Conservation (phyloP, 1,284 basidiomycete genomes). For the Gymnopus androsaceus region DNA sequence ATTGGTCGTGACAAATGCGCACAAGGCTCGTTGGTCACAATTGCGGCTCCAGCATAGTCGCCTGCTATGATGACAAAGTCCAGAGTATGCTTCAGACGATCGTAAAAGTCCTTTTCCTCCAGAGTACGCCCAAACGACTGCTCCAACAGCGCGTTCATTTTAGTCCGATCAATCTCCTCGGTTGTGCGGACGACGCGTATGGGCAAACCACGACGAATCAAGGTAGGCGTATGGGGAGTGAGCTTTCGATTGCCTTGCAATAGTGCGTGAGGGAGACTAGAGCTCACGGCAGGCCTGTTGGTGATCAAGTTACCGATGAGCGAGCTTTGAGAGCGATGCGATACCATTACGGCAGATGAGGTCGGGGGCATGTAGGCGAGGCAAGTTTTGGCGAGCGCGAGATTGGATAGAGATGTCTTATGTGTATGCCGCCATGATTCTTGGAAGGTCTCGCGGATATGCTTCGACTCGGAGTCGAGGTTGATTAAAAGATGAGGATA, state of each 20-base stretch:
- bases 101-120: constrained; percentile 77
- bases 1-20: constrained; percentile 52
- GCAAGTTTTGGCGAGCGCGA: constrained; percentile 87
- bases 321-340: constrained; percentile 93
- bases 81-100: constrained; percentile 71
- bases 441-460: constrained; percentile 88
- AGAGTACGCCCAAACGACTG: constrained; percentile 82
- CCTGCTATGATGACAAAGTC: constrained; percentile 96
- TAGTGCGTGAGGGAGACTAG: constrained; percentile 91
- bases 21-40: constrained; percentile 84
- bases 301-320: constrained; percentile 98
- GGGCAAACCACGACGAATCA: constrained; percentile 87
- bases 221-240: constrained; percentile 89
- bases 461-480: constrained; percentile 83
- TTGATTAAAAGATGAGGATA: constrained; percentile 97
- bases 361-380: constrained; percentile 91
- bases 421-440: constrained; percentile 77
- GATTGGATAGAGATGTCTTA: constrained; percentile 86
- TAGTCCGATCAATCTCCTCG: constrained; percentile 70
- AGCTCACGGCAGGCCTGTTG: constrained; percentile 96
- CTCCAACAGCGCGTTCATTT: constrained; percentile 84
- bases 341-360: constrained; percentile 94
- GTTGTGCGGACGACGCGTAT: constrained; percentile 78
- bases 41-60: constrained; percentile 93
- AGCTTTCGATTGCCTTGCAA: constrained; percentile 84